Conservation (phyloP, 2,329 filamentous ascomycete species). For the Incumbomyces lentus region DNA sequence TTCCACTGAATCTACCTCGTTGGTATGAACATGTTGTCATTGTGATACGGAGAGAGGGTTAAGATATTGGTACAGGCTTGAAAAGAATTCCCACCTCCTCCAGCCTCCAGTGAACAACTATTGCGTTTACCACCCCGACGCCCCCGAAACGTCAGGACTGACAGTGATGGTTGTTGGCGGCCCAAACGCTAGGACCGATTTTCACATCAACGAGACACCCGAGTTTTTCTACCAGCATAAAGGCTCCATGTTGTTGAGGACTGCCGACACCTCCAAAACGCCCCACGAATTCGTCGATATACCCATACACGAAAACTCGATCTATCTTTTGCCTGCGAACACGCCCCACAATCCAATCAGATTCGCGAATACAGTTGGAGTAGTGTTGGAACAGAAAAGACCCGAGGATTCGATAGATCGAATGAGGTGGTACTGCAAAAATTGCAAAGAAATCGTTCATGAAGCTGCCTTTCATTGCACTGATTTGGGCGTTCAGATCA, state of each 20-base stretch:
- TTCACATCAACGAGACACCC: conserved; percentile 92
- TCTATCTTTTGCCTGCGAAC: conserved; percentile 87
- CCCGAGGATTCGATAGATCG: conserved; percentile 61
- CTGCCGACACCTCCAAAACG: conserved; percentile 56
- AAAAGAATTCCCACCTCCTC: conserved; percentile 82
- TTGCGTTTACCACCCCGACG: conserved; percentile 69
- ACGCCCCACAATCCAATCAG: conserved; percentile 94
- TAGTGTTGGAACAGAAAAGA: conserved; percentile 80
- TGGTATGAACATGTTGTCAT: conserved; percentile 25
- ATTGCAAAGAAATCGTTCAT: conserved; percentile 63
- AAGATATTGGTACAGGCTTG: conserved; percentile 51
- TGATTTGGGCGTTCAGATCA: conserved; percentile 88
- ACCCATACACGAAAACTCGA: conserved; percentile 80
- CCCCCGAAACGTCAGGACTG: conserved; percentile 72
- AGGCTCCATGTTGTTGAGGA: conserved; percentile 86
- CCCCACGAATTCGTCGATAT: conserved; percentile 63
- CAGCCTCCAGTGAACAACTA: conserved; percentile 95
- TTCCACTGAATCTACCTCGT: conserved; percentile 35
- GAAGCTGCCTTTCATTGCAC: conserved; percentile 82
- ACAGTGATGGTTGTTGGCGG: conserved; percentile 91
- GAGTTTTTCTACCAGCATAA: conserved; percentile 98
- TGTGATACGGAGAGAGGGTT: background rate
- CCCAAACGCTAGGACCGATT: conserved; percentile 91
- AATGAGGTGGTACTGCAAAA: conserved; percentile 81
- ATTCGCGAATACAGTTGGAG: conserved; percentile 85